phyloP scores from a whole-genome alignment of 108 stramenopile genomes.

The Cyclotella kingstonii region DNA sequence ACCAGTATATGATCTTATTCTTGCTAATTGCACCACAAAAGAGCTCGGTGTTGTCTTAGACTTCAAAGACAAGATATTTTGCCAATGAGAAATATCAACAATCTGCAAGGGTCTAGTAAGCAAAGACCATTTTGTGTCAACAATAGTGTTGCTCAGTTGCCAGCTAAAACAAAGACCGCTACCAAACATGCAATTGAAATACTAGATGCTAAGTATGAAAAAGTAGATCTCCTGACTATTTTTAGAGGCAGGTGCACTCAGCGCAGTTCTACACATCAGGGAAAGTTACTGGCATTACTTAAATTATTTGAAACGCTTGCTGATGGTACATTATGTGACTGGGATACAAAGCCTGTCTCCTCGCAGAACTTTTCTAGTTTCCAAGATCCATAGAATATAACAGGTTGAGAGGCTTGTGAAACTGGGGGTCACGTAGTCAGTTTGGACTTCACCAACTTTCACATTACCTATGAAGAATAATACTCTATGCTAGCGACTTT shows the following conservation, averaged over 20 bases:
- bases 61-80: too few relatives aligned
- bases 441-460: slow-evolving; percentile 1
- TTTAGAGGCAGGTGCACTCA: not conserved
- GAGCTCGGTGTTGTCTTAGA: too few relatives aligned
- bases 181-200: too few relatives aligned
- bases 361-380: not conserved
- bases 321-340: not conserved
- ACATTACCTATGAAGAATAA: not conserved
- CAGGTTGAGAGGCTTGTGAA: not conserved
- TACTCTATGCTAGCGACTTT: not conserved
- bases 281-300: not conserved
- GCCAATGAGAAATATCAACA: too few relatives aligned
- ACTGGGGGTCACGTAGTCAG: not conserved
- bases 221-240: slow-evolving; percentile 7
- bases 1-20: too few relatives aligned
- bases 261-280: not conserved
- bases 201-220: slow-evolving; percentile 19
- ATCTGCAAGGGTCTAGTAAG: too few relatives aligned
- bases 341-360: not conserved
- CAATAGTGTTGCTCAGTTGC: too few relatives aligned
- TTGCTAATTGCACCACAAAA: too few relatives aligned
- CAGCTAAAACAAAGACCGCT: too few relatives aligned
- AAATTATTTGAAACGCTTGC: not conserved
- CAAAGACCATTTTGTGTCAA: too few relatives aligned
- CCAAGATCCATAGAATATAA: not conserved